Base-by-base conservation (phyloP, 1,284 basidiomycete species). In the Ceratobasidium sp. region DNA sequence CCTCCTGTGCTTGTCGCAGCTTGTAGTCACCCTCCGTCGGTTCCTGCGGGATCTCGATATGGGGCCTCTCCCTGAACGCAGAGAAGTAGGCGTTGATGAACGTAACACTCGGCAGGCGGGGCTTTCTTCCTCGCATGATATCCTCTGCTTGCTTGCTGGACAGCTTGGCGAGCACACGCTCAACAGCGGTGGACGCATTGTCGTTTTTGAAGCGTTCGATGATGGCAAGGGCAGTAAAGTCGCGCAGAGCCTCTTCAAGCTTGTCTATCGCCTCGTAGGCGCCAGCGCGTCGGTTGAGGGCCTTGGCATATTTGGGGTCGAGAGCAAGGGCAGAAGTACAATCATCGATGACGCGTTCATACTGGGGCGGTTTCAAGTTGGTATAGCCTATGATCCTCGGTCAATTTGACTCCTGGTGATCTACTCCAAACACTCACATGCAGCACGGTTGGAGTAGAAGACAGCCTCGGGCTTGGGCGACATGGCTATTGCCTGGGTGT, bases 1-100 rank as follows among this genome's bases (percentile, higher is more conserved):
- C 96, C 71, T 94, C 83, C 58, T 94, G 85, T 0, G 93, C 92
- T 22, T 92, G 83, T 56, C 89, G 77, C 32, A 99, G 85, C 0
- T 93, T 96, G 73, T 89, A 80, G 78, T 99, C 97, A 17, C 95
- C 97, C 27, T 82, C 83, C 0, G 87, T 83, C 0, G 92, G 87
- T 52, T 83, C 83, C 74, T 89, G 90, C n/a, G 95, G 93, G 42
- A 96, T 83, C 0, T 79, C 76, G 15, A 93, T 94, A 68, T 86
- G 83, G 17, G 89, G 79, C 91, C 91, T 87, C 71, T 89, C 82
- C 73, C 96, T 89, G 91, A 99, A 99, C 10, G 97, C 96, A 72
- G 95, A 91, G 76, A 99, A 93, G 83, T 99, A 99, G 1, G 96
- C 93, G 13, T 91, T 91, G 74, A 98, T 92, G 80, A 99, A 98